Evolutionary conservation across 140 eudicot species (phyloP).

Genomic region (Anethum foeniculum): DNA sequence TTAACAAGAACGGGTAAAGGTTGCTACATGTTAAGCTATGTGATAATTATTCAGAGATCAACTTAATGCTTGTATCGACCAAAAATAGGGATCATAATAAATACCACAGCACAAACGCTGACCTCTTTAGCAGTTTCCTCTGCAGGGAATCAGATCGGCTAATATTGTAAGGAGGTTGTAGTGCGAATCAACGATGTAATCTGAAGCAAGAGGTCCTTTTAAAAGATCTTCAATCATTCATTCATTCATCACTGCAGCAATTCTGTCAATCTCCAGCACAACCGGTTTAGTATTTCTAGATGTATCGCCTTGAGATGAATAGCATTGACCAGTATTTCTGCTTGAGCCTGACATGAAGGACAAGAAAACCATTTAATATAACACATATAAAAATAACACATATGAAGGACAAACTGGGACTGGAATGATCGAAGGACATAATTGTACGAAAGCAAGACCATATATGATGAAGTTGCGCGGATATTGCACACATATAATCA

Average conservation of each 20-base stretch:
- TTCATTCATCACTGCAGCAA: constrained; percentile 36
- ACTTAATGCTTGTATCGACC: not conserved
- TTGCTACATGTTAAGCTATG: not conserved
- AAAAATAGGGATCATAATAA: constrained; percentile 54
- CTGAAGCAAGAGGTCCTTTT: no score
- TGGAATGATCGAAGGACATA: not conserved
- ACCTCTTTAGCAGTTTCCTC: constrained; percentile 41
- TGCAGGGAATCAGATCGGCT: no score
- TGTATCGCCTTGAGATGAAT: no score
- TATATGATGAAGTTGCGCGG: not conserved
- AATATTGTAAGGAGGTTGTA: no score
- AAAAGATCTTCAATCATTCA: constrained; percentile 22
- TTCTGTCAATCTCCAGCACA: not conserved
- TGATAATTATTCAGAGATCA: no score
- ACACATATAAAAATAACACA: no score
- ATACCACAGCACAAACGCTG: constrained; percentile 77
- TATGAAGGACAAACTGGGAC: not conserved
- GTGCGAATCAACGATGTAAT: no score
- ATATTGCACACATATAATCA: not conserved
- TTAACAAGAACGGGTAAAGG: not conserved
- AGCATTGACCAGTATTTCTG: constrained; percentile 48
- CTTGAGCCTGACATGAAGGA: constrained; percentile 53
- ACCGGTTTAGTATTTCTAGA: no score
- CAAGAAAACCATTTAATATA: not conserved
- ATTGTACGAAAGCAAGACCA: not conserved